Evolutionary conservation across 139 green algal genomes (phyloP).

Genomic region (Chlorella vulgaris): DNA sequence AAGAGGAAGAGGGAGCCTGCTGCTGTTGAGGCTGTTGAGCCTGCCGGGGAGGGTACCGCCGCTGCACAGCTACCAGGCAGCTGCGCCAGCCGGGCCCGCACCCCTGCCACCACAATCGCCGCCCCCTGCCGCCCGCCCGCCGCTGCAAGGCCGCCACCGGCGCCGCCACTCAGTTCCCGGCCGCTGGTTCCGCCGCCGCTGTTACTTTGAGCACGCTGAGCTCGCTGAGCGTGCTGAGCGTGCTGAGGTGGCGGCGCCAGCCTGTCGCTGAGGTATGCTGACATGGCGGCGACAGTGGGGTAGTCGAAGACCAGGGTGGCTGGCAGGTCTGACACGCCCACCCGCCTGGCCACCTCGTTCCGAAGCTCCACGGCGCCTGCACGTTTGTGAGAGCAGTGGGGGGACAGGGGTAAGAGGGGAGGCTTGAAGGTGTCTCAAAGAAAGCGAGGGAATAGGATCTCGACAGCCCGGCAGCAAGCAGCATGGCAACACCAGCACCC

Average conservation of each 20-base stretch:
- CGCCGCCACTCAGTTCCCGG: background rate
- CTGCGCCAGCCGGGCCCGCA: no score
- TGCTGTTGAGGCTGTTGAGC: no score
- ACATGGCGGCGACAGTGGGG: conserved; percentile 58
- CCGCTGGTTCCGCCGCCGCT: background rate
- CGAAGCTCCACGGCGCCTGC: conserved; percentile 46
- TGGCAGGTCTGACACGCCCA: conserved; percentile 39
- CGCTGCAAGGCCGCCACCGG: background rate
- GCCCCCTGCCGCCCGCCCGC: background rate
- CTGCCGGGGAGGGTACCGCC: no score
- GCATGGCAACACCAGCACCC: no score
- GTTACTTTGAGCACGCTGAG: no score
- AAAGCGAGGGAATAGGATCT: no score
- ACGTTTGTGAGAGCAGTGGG: background rate
- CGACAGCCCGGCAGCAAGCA: no score
- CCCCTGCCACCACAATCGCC: no score
- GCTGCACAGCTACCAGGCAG: no score
- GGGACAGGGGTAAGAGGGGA: background rate
- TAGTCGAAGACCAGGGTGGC: conserved; percentile 68
- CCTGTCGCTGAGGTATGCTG: background rate
- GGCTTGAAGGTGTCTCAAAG: no score
- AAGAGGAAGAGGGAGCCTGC: no score
- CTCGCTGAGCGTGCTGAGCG: no score
- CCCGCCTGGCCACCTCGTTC: conserved; percentile 28
- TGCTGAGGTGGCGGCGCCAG: conserved; percentile 12